phyloP scores from a whole-genome alignment of 345 rosid genomes.

The Iberis pinnata region DNA sequence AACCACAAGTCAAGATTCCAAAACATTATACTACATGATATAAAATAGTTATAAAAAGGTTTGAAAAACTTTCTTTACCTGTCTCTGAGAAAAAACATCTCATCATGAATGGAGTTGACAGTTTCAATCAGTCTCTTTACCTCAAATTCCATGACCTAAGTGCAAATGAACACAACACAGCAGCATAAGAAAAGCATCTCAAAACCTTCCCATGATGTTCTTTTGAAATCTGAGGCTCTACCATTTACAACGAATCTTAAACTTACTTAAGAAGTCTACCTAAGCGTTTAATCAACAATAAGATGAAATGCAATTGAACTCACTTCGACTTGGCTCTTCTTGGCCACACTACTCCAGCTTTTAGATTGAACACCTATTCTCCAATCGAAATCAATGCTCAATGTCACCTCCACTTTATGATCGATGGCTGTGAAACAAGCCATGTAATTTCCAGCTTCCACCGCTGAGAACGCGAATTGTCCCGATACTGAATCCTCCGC shows the following conservation, averaged over 20 bases:
- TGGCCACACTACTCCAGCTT: constrained; percentile 77
- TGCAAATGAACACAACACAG: constrained; percentile 20
- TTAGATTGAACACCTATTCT: constrained; percentile 72
- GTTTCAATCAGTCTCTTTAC: constrained; percentile 67
- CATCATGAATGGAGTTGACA: constrained; percentile 62
- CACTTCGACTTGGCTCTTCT: constrained; percentile 85
- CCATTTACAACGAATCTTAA: neutral
- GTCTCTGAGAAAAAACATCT: constrained; percentile 80
- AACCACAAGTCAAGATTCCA: neutral
- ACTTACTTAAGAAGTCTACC: no score
- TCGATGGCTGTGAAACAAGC: constrained; percentile 66
- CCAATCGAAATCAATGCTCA: constrained; percentile 86
- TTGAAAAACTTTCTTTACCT: constrained; percentile 42
- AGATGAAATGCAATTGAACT: constrained; percentile 20
- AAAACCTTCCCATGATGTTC: no score
- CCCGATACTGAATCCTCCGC: constrained; percentile 65
- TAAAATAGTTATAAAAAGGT: neutral
- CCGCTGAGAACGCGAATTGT: constrained; percentile 78
- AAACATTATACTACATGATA: neutral
- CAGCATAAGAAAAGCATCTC: neutral
- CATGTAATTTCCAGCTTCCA: constrained; percentile 79
- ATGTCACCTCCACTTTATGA: constrained; percentile 44
- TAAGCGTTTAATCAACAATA: no score
- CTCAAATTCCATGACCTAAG: constrained; percentile 71
- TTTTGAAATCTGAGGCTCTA: neutral